These are phyloP conservation scores for Pneumocystis carinii DNA, from an alignment of 1,139 yeast species.

Conservation along the genomic window DNA sequence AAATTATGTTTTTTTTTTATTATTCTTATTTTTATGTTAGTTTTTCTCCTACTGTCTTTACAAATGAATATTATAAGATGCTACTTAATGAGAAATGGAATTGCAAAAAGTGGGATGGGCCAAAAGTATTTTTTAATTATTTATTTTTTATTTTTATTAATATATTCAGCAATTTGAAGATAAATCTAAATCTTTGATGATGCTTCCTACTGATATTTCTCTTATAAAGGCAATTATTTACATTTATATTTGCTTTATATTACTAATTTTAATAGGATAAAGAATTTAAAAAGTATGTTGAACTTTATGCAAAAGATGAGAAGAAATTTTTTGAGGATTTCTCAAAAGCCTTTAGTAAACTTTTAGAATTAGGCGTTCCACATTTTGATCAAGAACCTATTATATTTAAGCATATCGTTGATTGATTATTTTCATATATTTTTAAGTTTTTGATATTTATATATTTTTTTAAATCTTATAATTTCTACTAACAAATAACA, in stretches of 20 bases:
- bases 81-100: slow-evolving; percentile 66
- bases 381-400: not conserved
- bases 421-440: not conserved
- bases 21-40: not conserved
- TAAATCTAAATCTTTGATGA: slow-evolving; percentile 44
- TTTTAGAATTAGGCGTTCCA: slow-evolving; percentile 40
- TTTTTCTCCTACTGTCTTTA: slow-evolving; percentile 64
- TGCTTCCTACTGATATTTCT: slow-evolving; percentile 52
- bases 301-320: slow-evolving; percentile 41
- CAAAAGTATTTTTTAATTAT: slow-evolving; percentile 36
- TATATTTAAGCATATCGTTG: not conserved
- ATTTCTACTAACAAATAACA: too few species aligned
- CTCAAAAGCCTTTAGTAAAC: slow-evolving; percentile 37
- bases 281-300: slow-evolving; percentile 36
- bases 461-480: not conserved
- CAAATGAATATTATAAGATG: slow-evolving; percentile 41
- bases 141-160: slow-evolving; percentile 22
- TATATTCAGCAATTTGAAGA: slow-evolving; percentile 51
- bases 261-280: slow-evolving; percentile 25
- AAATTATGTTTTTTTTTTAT: not conserved
- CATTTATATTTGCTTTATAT: not conserved
- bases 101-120: slow-evolving; percentile 31
- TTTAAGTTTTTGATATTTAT: not conserved
- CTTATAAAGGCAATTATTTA: slow-evolving; percentile 23
- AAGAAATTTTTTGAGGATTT: slow-evolving; percentile 39